phyloP scores from a whole-genome alignment of 257 asterid genomes.

The Solanum sitiens region DNA sequence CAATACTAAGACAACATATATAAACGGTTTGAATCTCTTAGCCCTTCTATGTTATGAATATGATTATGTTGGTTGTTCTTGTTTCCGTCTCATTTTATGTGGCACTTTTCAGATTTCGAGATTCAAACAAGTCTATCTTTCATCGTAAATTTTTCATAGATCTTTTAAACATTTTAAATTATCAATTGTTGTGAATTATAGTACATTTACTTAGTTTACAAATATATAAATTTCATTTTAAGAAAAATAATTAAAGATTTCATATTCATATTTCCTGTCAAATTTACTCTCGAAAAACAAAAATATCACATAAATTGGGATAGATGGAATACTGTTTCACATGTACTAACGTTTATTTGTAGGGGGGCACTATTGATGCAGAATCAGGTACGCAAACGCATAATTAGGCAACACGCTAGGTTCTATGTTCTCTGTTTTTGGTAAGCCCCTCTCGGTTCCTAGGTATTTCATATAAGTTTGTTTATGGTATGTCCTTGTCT shows the following conservation, averaged over 20 bases:
- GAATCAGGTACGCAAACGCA: neutral
- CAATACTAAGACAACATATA: neutral
- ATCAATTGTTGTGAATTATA: too few species aligned
- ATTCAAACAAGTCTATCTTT: too few species aligned
- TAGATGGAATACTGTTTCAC: neutral
- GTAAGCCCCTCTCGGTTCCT: neutral
- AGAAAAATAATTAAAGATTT: too few species aligned
- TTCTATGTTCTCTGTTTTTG: neutral
- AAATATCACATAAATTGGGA: too few species aligned
- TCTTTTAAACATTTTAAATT: too few species aligned
- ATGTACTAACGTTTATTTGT: neutral
- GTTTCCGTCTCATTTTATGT: neutral
- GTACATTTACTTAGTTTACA: too few species aligned
- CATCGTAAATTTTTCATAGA: too few species aligned
- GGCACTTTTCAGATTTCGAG: too few species aligned
- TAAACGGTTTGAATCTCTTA: neutral
- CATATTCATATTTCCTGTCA: too few species aligned
- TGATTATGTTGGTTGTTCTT: neutral
- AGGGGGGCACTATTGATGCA: neutral
- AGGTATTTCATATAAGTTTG: neutral
- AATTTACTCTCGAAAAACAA: too few species aligned
- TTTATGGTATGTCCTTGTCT: neutral
- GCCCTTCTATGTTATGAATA: neutral
- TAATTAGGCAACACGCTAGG: neutral
- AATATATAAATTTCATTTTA: too few species aligned